Evolutionary conservation across 805 yeast species (phyloP), one percentile per base, ranked within the genome.

Genomic region (Starmerella bombi): DNA sequence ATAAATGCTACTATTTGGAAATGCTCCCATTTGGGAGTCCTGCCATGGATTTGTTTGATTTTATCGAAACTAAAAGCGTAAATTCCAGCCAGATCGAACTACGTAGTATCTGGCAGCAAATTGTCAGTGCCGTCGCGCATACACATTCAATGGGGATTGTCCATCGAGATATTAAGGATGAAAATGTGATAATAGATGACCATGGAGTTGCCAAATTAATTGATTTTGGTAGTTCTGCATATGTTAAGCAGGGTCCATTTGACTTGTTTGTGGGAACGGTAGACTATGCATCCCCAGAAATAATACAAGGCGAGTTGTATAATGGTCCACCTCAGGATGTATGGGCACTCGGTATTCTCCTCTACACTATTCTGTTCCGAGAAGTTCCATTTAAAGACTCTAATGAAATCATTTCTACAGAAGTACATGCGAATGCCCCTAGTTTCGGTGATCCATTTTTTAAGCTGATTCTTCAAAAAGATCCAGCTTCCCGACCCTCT

Each of bases 261-360:
- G 94, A 88, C 51, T 94, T 91, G 4, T 88, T 91, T 61, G 97
- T 91, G 2, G 98, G 98, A 2, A 91, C 98, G 0, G 77, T 91
- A 33, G 96, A 91, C 59, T 91, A 88, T 59, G 97, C 97, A 1
- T 93, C 97, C 0, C 98, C 98, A 0, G 98, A 91, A 59, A 94
- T 91, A 0, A 65, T 91, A 27, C 70, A 77, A 38, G 98, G 97
- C 2, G 77, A 76, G 45, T 79, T 86, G 18, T 91, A 88, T 55
- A 84, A 75, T 38, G 98, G 98, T 18, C 79, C 74, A 57, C 88
- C 94, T 3, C 98, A 91, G 59, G 98, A 91, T 61, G 78, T 86
- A 2, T 91, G 98, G 98, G 94, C 97, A 0, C 67, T 88, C 56
- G 98, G 98, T 2, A 81, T 91, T 18, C 64, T 91, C 42, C 64